A percentile compares a stretch with the other conserved stretches of the same genome.
Evolutionary conservation across 192 early-diverging fungal genomes (phyloP).

Genomic region (Helicostylum pulchrum): DNA sequence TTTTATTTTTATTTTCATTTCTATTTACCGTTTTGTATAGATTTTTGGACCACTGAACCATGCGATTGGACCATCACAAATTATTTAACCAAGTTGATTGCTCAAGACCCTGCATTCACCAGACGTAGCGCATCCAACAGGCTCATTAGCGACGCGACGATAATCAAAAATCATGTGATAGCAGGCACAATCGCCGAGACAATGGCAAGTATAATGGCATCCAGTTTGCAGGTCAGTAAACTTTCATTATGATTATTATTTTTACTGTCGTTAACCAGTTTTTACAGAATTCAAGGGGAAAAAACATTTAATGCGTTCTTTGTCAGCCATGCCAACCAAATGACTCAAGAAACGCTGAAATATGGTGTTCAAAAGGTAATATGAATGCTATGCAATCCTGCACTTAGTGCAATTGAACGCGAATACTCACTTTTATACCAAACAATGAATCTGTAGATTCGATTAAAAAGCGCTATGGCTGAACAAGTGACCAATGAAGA

Average conservation of each 20-base stretch:
- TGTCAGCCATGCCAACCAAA: no score
- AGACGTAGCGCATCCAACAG: conserved; percentile 13
- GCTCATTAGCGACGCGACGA: conserved; percentile 11
- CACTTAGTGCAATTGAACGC: conserved; percentile 9
- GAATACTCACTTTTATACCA: conserved; percentile 12
- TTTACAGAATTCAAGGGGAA: no score
- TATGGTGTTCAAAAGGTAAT: conserved; percentile 18
- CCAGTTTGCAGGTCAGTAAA: no score
- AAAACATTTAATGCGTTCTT: no score
- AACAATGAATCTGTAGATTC: conserved; percentile 8
- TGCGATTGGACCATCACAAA: conserved; percentile 6
- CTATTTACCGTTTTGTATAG: conserved; percentile 4
- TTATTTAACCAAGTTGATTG: conserved; percentile 1
- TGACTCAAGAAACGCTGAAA: no score
- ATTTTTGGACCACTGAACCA: conserved; percentile 9
- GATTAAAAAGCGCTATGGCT: conserved; percentile 12
- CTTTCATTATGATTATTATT: no score
- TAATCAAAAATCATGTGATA: conserved; percentile 12
- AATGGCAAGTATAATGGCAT: no score
- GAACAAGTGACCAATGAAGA: conserved; percentile 15
- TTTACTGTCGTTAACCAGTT: no score
- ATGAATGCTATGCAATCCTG: conserved; percentile 8
- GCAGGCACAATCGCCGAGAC: no score
- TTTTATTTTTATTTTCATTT: conserved; percentile 9
- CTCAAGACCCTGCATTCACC: conserved; percentile 9